These are phyloP conservation scores for Fusarium mangiferae DNA, from an alignment of 2,329 filamentous ascomycete genomes.

Conservation along the genomic window DNA sequence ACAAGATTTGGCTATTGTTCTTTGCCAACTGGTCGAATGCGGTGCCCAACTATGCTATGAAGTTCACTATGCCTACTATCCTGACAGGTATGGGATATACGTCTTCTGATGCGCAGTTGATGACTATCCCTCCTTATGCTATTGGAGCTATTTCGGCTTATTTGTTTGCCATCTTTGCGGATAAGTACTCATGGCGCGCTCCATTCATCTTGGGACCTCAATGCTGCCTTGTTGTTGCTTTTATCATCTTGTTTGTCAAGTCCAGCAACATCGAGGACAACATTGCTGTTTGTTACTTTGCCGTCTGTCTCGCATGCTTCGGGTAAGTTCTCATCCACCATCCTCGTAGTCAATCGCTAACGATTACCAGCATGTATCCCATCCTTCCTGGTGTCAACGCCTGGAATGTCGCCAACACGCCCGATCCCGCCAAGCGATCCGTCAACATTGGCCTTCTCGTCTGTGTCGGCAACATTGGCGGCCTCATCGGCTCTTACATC, in stretches of 20 bases:
- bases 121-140: constrained; percentile 30
- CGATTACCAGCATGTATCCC: constrained; percentile 45
- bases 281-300: constrained; percentile 14
- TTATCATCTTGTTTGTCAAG: constrained; percentile 14
- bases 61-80: constrained; percentile 52
- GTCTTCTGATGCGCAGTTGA: constrained; percentile 45
- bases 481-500: constrained; percentile 13
- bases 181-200: constrained; percentile 16
- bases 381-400: constrained; percentile 54
- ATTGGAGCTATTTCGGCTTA: constrained; percentile 20
- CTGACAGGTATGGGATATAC: constrained; percentile 55
- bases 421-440: constrained; percentile 52
- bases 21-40: constrained; percentile 57
- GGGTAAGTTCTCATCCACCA: not conserved
- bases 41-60: constrained; percentile 49
- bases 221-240: constrained; percentile 9
- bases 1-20: constrained; percentile 57
- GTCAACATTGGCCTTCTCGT: constrained; percentile 55
- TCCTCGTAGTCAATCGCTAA: not conserved
- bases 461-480: constrained; percentile 46
- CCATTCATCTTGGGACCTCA: constrained; percentile 15
- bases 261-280: constrained; percentile 7
- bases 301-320: constrained; percentile 17
- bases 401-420: constrained; percentile 55
- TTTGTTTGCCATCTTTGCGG: constrained; percentile 12